A percentile compares a stretch with the other conserved stretches of the same genome.
These are phyloP conservation scores for Penicillium psychrosexuale DNA, from an alignment of 2,329 filamentous ascomycete genomes.

Conservation along the genomic window DNA sequence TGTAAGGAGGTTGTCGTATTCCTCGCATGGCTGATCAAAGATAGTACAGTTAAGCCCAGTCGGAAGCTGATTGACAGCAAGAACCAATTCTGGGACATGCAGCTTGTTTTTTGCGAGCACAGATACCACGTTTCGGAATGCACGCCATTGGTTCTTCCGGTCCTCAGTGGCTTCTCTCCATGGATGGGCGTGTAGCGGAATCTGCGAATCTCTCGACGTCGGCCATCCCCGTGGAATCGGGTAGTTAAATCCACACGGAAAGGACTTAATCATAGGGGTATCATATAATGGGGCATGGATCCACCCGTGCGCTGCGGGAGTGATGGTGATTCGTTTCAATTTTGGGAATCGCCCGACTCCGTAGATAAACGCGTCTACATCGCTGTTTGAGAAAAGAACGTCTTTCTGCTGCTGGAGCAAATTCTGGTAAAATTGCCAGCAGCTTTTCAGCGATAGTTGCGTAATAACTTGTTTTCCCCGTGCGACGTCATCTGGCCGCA, in stretches of 20 bases:
- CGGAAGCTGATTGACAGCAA: constrained; percentile 30
- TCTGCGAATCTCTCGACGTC: too few species aligned
- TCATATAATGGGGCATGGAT: constrained; percentile 39
- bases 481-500: too few species aligned
- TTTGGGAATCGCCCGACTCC: too few species aligned
- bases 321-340: constrained; percentile 36
- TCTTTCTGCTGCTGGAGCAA: too few species aligned
- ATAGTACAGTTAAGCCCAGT: constrained; percentile 34
- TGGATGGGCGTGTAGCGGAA: not conserved
- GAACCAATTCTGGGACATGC: constrained; percentile 34
- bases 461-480: too few species aligned
- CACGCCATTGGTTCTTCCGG: constrained; percentile 28
- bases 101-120: constrained; percentile 25
- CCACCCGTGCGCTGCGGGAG: constrained; percentile 41
- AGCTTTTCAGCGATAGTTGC: too few species aligned
- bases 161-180: constrained; percentile 5
- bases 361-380: too few species aligned
- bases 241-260: constrained; percentile 43
- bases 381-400: too few species aligned
- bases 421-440: too few species aligned
- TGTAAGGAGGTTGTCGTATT: constrained; percentile 25
- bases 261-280: constrained; percentile 44
- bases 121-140: constrained; percentile 29
- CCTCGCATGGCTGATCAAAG: constrained; percentile 15
- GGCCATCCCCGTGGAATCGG: constrained; percentile 37